Evolutionary conservation across 805 yeast genomes (phyloP).

Genomic region (Wickerhamiella sergipiensis): DNA sequence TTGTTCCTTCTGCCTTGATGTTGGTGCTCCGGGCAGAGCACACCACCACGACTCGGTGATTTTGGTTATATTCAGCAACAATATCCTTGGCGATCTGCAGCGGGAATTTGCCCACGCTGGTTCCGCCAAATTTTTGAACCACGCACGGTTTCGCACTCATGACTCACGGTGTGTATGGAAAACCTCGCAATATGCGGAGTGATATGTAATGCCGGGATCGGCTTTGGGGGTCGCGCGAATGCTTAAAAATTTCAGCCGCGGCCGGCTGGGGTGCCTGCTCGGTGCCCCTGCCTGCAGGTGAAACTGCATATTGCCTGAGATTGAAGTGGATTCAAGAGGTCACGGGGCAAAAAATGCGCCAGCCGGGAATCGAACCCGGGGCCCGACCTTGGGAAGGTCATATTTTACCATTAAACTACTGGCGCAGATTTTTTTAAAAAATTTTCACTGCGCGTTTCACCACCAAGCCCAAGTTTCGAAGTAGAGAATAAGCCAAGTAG

Average conservation of each 20-base stretch:
- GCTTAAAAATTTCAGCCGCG: background rate
- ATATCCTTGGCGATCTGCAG: constrained; percentile 73
- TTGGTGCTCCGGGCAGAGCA: constrained; percentile 90
- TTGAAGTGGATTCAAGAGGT: too few relatives aligned
- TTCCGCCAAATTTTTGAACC: constrained; percentile 94
- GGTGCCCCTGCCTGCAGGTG: too few relatives aligned
- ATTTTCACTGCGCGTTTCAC: background rate
- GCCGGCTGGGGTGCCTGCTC: too few relatives aligned
- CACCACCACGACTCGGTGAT: constrained; percentile 72
- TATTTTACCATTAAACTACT: constrained; percentile 25
- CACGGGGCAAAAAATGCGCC: constrained; percentile 19
- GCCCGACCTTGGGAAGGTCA: constrained; percentile 24
- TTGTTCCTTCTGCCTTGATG: constrained; percentile 90
- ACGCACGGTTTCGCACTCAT: constrained; percentile 35
- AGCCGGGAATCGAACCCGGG: constrained; percentile 28
- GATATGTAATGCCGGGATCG: background rate
- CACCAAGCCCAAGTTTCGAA: too few relatives aligned
- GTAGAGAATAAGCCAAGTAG: too few relatives aligned
- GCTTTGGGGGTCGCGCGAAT: background rate
- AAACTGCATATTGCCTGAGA: too few relatives aligned
- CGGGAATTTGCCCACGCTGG: constrained; percentile 92
- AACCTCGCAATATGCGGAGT: background rate
- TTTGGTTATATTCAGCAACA: constrained; percentile 41
- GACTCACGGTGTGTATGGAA: background rate
- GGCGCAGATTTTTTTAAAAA: constrained; percentile 12